Percentiles rank a stretch among this genome's conserved stretches.
phyloP scores from a whole-genome alignment of 305 asterid genomes.

The Fraxinus xanthoxyloides region DNA sequence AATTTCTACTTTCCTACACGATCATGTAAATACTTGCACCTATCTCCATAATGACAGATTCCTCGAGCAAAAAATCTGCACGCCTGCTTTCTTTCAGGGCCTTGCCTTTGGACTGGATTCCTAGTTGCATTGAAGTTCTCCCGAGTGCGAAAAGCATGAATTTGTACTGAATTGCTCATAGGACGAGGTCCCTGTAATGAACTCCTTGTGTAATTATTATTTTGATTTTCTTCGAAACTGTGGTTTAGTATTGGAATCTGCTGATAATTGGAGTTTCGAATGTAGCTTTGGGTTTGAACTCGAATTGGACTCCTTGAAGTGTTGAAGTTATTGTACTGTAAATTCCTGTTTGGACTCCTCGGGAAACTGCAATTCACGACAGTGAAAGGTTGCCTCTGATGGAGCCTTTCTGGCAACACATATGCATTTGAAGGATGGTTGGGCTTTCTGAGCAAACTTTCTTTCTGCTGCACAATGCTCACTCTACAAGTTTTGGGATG shows the following conservation, averaged over 20 bases:
- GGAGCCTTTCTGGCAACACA: conserved; percentile 24
- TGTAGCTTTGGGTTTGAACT: neutral
- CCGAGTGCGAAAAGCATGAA: neutral
- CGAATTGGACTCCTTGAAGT: conserved; percentile 1
- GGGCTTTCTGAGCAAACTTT: conserved; percentile 19
- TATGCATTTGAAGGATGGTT: conserved; percentile 3
- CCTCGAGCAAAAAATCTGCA: conserved; percentile 62
- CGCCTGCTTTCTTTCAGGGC: conserved; percentile 27
- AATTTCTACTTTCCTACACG: conserved; percentile 1
- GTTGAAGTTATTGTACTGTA: neutral
- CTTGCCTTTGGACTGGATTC: conserved; percentile 21
- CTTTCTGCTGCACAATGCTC: conserved; percentile 12
- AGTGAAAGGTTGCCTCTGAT: conserved; percentile 44
- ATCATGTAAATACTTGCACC: conserved; percentile 59
- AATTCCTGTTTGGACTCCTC: neutral
- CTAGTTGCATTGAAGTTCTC: conserved; percentile 3
- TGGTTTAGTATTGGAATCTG: neutral
- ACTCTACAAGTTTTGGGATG: neutral
- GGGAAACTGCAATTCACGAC: conserved; percentile 18
- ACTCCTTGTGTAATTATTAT: neutral
- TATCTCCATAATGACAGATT: conserved; percentile 62
- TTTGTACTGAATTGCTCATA: conserved; percentile 19
- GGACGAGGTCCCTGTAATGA: conserved; percentile 5
- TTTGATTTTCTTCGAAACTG: conserved; percentile 11
- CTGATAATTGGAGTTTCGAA: conserved; percentile 5